phyloP scores from a whole-genome alignment of 2,329 filamentous ascomycete species.

The Epichloe brachyelytri region DNA sequence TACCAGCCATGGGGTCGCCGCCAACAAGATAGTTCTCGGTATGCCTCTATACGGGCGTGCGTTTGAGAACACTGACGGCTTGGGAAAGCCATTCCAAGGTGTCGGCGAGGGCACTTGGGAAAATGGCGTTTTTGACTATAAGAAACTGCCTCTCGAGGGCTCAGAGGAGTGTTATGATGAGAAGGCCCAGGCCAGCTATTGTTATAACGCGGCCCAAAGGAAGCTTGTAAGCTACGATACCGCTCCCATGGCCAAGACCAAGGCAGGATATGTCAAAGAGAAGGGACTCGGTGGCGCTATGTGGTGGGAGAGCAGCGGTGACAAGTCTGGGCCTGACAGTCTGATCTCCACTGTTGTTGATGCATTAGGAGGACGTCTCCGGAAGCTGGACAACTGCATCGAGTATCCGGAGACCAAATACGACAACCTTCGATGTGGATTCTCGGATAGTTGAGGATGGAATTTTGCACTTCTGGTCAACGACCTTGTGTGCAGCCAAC shows the following conservation, averaged over 20 bases:
- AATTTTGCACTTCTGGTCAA: background rate
- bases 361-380: conserved; percentile 43
- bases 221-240: conserved; percentile 74
- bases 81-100: conserved; percentile 56
- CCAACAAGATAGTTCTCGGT: conserved; percentile 69
- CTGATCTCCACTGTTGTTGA: conserved; percentile 55
- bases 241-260: conserved; percentile 49
- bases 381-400: conserved; percentile 45
- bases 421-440: conserved; percentile 51
- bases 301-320: conserved; percentile 91
- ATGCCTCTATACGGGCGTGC: conserved; percentile 88
- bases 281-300: conserved; percentile 72
- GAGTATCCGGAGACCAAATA: conserved; percentile 55
- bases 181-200: conserved; percentile 59
- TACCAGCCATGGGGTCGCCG: conserved; percentile 45
- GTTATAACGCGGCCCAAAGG: conserved; percentile 50
- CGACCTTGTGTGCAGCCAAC: background rate
- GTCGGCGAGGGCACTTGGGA: conserved; percentile 76
- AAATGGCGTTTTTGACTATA: conserved; percentile 77
- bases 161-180: conserved; percentile 52
- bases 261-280: conserved; percentile 58
- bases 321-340: conserved; percentile 52
- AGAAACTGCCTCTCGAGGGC: conserved; percentile 60
- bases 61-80: conserved; percentile 66
- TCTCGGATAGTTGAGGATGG: conserved; percentile 29